Percentiles rank a stretch among this genome's conserved stretches.
Evolutionary conservation across 495 filamentous ascomycete species (phyloP).

Genomic region (Penicillium crystallinum): DNA sequence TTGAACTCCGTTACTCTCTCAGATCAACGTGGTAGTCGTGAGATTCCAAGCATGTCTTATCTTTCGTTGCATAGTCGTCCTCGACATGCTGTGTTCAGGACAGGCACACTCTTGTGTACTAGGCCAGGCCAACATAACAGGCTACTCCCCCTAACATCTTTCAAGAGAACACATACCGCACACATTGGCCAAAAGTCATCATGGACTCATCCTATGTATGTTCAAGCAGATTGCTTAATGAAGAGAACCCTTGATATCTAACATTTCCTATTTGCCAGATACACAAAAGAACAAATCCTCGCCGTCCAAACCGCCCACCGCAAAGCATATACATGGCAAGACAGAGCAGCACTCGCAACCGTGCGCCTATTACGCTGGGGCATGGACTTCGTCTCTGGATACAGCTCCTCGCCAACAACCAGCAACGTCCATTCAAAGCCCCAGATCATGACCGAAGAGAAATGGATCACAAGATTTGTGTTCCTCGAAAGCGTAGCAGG

Average conservation of each 20-base stretch:
- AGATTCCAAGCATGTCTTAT: not conserved
- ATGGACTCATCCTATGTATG: slow-evolving; percentile 10
- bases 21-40: not conserved
- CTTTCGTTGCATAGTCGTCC: not conserved
- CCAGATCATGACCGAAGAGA: slow-evolving; percentile 56
- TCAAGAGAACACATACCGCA: not conserved
- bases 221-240: not conserved
- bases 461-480: slow-evolving; percentile 72
- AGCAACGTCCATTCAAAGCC: slow-evolving; percentile 7
- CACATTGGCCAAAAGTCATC: slow-evolving; percentile 2
- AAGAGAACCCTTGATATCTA: not conserved
- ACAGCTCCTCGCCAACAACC: slow-evolving; percentile 47
- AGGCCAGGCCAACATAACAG: not conserved
- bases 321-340: slow-evolving; percentile 52
- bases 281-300: slow-evolving; percentile 42
- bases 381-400: slow-evolving; percentile 58
- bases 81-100: not conserved
- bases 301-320: slow-evolving; percentile 55
- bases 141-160: not conserved
- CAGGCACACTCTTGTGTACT: not conserved
- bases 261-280: not conserved
- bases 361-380: slow-evolving; percentile 52
- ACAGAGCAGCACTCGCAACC: slow-evolving; percentile 50
- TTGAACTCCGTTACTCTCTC: not conserved
- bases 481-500: slow-evolving; percentile 87